Conservation (phyloP, 306 rosid genomes). For the Neltuma alba region DNA sequence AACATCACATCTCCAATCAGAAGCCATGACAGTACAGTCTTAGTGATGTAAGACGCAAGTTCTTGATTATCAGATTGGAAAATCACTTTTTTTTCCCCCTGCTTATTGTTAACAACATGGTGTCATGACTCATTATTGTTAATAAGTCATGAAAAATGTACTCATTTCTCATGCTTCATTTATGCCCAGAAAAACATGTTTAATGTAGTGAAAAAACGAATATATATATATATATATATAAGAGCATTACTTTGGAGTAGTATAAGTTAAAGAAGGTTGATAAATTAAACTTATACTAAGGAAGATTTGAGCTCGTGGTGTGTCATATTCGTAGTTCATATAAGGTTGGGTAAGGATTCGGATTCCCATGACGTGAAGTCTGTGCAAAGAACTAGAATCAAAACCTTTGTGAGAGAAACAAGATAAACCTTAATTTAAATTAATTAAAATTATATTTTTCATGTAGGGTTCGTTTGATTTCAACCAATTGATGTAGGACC, state of each 20-base stretch:
- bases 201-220: background rate
- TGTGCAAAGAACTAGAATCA: conserved; percentile 27
- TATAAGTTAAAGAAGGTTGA: background rate
- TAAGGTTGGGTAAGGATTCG: conserved; percentile 1
- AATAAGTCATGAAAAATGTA: too few species aligned
- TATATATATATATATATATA: background rate
- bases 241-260: background rate
- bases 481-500: conserved; percentile 12
- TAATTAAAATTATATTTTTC: background rate
- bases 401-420: conserved; percentile 27
- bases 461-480: conserved; percentile 30
- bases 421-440: too few species aligned
- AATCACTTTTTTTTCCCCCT: too few species aligned
- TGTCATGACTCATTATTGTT: too few species aligned
- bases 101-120: too few species aligned
- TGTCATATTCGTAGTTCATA: conserved; percentile 21
- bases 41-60: too few species aligned
- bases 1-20: too few species aligned
- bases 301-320: conserved; percentile 17
- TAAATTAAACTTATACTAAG: background rate
- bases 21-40: too few species aligned
- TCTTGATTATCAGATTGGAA: too few species aligned
- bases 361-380: conserved; percentile 18
- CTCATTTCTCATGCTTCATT: too few species aligned
- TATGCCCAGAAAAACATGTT: too few species aligned